A percentile compares a stretch with the other conserved stretches of the same genome.
Evolutionary conservation across 164 flowering plant genomes (phyloP).

Genomic region (Aristolochia californica): DNA sequence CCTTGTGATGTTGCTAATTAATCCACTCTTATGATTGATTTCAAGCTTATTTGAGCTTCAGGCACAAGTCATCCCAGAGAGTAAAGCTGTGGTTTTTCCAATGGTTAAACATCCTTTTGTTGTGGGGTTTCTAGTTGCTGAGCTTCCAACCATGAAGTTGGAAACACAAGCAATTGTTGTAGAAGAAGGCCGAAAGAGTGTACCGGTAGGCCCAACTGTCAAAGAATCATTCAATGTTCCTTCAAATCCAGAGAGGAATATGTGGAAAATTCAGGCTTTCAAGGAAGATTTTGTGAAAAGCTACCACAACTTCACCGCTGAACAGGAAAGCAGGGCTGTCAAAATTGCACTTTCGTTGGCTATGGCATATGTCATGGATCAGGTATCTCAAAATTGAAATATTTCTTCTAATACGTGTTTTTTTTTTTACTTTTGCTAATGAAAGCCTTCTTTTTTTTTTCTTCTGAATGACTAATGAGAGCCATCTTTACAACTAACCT

Average conservation of each 20-base stretch:
- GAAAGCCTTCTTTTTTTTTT: neutral
- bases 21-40: neutral
- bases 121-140: conserved; percentile 93
- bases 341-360: conserved; percentile 73
- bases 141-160: conserved; percentile 43
- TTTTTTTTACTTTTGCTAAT: neutral
- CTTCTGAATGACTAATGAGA: too few relatives aligned
- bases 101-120: conserved; percentile 92
- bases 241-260: conserved; percentile 17
- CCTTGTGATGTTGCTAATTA: too few relatives aligned
- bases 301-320: conserved; percentile 33
- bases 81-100: conserved; percentile 69
- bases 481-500: too few relatives aligned
- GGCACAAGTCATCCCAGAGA: conserved; percentile 61
- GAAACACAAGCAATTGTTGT: conserved; percentile 1
- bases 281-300: conserved; percentile 21
- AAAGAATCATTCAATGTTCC: conserved; percentile 32
- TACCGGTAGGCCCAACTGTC: conserved; percentile 17
- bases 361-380: conserved; percentile 95
- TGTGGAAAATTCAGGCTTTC: conserved; percentile 28
- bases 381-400: conserved; percentile 33
- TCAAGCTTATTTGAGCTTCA: conserved; percentile 19
- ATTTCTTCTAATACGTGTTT: neutral
- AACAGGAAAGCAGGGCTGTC: conserved; percentile 59
- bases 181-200: conserved; percentile 19